These are phyloP conservation scores for Magnusiomyces suaveolens DNA, from an alignment of 1,139 yeast genomes.

Conservation along the genomic window DNA sequence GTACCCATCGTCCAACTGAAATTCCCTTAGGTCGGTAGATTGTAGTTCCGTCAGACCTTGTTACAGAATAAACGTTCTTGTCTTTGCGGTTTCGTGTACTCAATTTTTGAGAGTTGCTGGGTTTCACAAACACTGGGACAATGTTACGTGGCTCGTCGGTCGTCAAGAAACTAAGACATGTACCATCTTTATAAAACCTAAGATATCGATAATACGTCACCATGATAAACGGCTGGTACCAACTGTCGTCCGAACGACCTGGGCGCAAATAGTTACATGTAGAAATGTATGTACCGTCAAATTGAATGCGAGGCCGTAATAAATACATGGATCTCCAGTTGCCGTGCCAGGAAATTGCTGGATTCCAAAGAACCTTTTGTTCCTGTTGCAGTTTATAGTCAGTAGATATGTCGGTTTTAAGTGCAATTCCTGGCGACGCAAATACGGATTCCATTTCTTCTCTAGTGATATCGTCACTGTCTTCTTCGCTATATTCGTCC, in stretches of 20 bases:
- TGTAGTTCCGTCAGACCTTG: conserved; percentile 20
- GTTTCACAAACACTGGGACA: conserved; percentile 37
- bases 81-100: conserved; percentile 29
- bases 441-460: background rate
- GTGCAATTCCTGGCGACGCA: background rate
- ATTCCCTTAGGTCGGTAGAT: conserved; percentile 27
- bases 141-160: conserved; percentile 25
- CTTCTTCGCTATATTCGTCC: conserved; percentile 9
- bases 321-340: conserved; percentile 35
- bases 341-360: conserved; percentile 18
- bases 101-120: conserved; percentile 9
- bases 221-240: conserved; percentile 69
- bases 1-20: conserved; percentile 41
- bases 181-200: conserved; percentile 73
- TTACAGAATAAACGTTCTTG: conserved; percentile 9
- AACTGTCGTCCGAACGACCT: conserved; percentile 56
- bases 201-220: conserved; percentile 82
- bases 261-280: conserved; percentile 75
- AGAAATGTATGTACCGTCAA: conserved; percentile 75
- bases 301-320: conserved; percentile 63
- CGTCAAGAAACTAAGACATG: conserved; percentile 34
- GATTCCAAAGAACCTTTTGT: background rate
- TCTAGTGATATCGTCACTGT: background rate
- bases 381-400: background rate
- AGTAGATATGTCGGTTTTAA: background rate